phyloP scores from a whole-genome alignment of 2,329 filamentous ascomycete genomes.

The Stachybotrys chlorohalonatus region DNA sequence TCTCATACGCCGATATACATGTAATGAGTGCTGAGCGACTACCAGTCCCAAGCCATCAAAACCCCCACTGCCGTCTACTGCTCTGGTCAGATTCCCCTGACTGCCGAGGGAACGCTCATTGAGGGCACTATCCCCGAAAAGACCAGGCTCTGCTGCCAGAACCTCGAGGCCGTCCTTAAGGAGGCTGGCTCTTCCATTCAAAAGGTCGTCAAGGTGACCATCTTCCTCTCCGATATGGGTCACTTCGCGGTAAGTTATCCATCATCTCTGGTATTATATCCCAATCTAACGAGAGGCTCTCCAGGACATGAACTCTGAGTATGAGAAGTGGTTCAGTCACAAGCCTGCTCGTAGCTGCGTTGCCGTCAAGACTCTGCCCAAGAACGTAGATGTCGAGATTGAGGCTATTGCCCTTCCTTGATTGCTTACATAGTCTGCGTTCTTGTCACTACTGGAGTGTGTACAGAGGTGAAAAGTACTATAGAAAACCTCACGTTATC shows the following conservation, averaged over 20 bases:
- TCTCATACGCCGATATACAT: constrained; percentile 2
- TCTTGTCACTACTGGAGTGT: no score
- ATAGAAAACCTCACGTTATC: no score
- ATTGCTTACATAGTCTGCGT: constrained; percentile 1
- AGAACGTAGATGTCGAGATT: constrained; percentile 81
- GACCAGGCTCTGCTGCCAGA: constrained; percentile 57
- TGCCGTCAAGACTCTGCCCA: constrained; percentile 80
- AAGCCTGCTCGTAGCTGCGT: constrained; percentile 87
- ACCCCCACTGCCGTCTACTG: constrained; percentile 57
- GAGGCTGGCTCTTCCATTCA: constrained; percentile 70
- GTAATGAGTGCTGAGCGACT: not conserved
- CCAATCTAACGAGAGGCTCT: not conserved
- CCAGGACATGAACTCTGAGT: constrained; percentile 73
- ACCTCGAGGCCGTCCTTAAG: constrained; percentile 74
- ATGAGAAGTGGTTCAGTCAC: constrained; percentile 73
- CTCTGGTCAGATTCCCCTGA: constrained; percentile 65
- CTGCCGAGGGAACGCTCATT: constrained; percentile 44
- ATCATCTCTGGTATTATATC: not conserved
- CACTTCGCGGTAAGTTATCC: constrained; percentile 56
- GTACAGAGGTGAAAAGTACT: no score
- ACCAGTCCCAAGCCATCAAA: constrained; percentile 57
- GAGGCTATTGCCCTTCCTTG: constrained; percentile 72
- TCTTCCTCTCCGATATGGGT: constrained; percentile 88
- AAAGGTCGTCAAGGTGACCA: constrained; percentile 82
- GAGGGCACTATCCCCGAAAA: constrained; percentile 55